These are phyloP conservation scores for Ganoderma leucocontextum DNA, from an alignment of 1,284 basidiomycete species.

Conservation along the genomic window DNA sequence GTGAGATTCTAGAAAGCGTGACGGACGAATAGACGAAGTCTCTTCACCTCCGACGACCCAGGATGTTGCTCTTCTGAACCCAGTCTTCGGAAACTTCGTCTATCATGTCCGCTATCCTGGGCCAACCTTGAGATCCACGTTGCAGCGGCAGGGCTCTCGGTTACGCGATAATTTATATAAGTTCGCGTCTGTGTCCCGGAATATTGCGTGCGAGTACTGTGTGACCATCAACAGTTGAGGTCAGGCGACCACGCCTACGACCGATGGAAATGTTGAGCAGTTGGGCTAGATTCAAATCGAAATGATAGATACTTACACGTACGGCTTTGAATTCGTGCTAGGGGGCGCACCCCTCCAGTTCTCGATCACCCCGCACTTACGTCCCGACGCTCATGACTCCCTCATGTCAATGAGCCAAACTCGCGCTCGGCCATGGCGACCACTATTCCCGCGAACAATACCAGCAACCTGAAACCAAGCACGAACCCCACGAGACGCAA, in stretches of 20 bases:
- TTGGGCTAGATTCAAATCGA: slow-evolving; percentile 24
- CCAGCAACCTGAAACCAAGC: slow-evolving; percentile 1
- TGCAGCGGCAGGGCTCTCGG: neutral
- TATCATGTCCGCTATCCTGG: neutral
- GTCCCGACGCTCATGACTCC: slow-evolving; percentile 26
- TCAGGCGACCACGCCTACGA: slow-evolving; percentile 27
- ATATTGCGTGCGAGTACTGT: slow-evolving; percentile 13
- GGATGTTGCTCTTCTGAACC: slow-evolving; percentile 5
- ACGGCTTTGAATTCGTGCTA: slow-evolving; percentile 1
- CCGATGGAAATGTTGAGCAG: slow-evolving; percentile 8
- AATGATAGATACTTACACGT: slow-evolving; percentile 10
- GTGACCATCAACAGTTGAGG: slow-evolving; percentile 19
- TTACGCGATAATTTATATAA: slow-evolving; percentile 1
- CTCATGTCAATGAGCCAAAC: slow-evolving; percentile 12
- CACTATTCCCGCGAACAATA: neutral
- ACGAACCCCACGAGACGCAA: slow-evolving; percentile 21
- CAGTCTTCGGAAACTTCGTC: neutral
- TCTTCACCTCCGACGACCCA: neutral
- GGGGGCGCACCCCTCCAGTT: slow-evolving; percentile 6
- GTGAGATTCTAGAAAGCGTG: slow-evolving; percentile 50
- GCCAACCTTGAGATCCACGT: neutral
- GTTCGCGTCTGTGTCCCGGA: neutral
- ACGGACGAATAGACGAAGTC: slow-evolving; percentile 22
- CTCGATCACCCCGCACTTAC: slow-evolving; percentile 7
- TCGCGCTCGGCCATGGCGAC: slow-evolving; percentile 19